Evolutionary conservation across 768 basidiomycete species (phyloP).

Genomic region (Xerocomellus amylosporus): DNA sequence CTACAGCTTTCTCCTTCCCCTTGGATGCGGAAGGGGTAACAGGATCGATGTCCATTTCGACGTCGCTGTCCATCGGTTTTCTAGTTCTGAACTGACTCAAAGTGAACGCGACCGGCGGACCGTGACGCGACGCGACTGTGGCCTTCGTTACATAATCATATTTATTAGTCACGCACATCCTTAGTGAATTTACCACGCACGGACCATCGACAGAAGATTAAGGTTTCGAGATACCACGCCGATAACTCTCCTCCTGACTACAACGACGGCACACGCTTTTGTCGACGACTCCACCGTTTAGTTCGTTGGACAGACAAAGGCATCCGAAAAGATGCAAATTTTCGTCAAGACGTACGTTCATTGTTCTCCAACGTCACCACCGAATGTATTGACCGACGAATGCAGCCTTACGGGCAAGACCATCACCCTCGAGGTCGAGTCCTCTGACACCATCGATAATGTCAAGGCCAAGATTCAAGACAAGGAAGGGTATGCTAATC

Average conservation of each 20-base stretch:
- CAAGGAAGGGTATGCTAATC: constrained; percentile 77
- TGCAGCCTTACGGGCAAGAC: constrained; percentile 96
- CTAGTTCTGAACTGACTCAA: background rate
- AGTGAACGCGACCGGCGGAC: background rate
- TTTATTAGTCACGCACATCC: constrained; percentile 14
- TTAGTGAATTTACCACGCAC: constrained; percentile 34
- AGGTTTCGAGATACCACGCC: constrained; percentile 19
- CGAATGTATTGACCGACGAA: constrained; percentile 6
- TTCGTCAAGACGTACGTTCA: constrained; percentile 90
- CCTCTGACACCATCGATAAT: constrained; percentile 96
- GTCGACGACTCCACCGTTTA: constrained; percentile 93
- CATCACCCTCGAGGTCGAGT: constrained; percentile 97
- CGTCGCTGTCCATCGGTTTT: constrained; percentile 53
- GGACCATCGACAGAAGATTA: constrained; percentile 42
- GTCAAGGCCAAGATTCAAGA: constrained; percentile 98
- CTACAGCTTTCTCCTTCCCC: constrained; percentile 68
- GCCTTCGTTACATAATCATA: background rate
- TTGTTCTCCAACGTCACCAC: background rate
- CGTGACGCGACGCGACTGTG: constrained; percentile 24
- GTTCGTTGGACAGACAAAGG: constrained; percentile 86
- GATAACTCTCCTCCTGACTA: constrained; percentile 22
- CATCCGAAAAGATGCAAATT: constrained; percentile 87
- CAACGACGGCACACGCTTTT: constrained; percentile 61
- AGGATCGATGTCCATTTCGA: constrained; percentile 47
- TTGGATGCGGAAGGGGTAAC: constrained; percentile 39